Evolutionary conservation across 192 early-diverging fungal species (phyloP).

Genomic region (Kappamyces sp.): DNA sequence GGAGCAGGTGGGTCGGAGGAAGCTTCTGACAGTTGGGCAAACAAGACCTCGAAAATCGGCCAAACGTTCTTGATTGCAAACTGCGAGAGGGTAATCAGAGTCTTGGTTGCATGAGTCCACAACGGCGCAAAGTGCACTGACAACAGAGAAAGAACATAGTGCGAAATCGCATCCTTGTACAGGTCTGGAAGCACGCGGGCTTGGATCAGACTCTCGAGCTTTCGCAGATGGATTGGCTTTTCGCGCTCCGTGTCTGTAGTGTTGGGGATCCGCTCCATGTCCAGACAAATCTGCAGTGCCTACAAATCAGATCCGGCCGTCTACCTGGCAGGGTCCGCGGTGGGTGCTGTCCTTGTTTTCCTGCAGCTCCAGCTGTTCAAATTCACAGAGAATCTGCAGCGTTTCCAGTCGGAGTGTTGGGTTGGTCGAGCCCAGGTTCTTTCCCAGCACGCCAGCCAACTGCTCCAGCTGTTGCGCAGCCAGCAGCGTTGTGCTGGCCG

Average conservation of each 20-base stretch:
- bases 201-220: slow-evolving; percentile 56
- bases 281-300: slow-evolving; percentile 31
- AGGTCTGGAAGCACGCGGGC: slow-evolving; percentile 59
- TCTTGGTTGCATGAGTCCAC: slow-evolving; percentile 69
- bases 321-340: slow-evolving; percentile 18
- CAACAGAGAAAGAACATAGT: slow-evolving; percentile 66
- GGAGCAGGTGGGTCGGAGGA: background rate
- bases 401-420: slow-evolving; percentile 55
- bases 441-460: slow-evolving; percentile 46
- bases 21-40: background rate
- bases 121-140: slow-evolving; percentile 77
- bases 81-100: slow-evolving; percentile 48
- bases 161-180: slow-evolving; percentile 63
- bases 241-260: slow-evolving; percentile 70
- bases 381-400: slow-evolving; percentile 62
- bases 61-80: slow-evolving; percentile 22
- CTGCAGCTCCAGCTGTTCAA: slow-evolving; percentile 52
- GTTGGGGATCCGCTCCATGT: slow-evolving; percentile 60
- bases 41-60: slow-evolving; percentile 16
- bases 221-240: slow-evolving; percentile 69
- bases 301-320: slow-evolving; percentile 3
- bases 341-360: slow-evolving; percentile 18
- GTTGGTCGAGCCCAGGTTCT: slow-evolving; percentile 56
- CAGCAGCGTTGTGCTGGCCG: background rate
- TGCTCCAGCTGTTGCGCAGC: slow-evolving; percentile 33